Conservation (phyloP, 2,329 filamentous ascomycete genomes). For the Apiospora rasikravindrae region DNA sequence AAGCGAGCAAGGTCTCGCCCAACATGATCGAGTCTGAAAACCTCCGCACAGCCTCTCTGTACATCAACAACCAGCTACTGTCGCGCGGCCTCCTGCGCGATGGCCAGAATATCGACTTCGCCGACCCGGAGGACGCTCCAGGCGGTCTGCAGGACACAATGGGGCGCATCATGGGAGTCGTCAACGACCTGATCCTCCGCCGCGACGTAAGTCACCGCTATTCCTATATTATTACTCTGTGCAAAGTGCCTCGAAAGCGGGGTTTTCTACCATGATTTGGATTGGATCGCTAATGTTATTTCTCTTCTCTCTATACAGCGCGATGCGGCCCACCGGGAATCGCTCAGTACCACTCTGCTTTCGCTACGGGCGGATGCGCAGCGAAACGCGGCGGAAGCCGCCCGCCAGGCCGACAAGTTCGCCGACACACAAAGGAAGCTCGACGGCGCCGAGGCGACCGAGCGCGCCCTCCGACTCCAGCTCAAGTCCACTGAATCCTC, state of each 20-base stretch:
- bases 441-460: slow-evolving; percentile 69
- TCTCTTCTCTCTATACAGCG: slow-evolving; percentile 57
- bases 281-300: slow-evolving; percentile 15
- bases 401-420: slow-evolving; percentile 60
- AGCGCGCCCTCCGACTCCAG: slow-evolving; percentile 71
- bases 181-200: slow-evolving; percentile 90
- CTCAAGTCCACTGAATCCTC: slow-evolving; percentile 76
- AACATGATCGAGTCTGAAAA: slow-evolving; percentile 60
- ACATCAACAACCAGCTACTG: slow-evolving; percentile 75
- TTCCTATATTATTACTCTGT: background rate
- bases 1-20: slow-evolving; percentile 16
- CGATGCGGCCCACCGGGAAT: slow-evolving; percentile 88
- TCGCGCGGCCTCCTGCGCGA: slow-evolving; percentile 69
- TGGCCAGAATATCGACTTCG: slow-evolving; percentile 82
- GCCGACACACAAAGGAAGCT: slow-evolving; percentile 61
- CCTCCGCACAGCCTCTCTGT: slow-evolving; percentile 69
- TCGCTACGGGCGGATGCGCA: slow-evolving; percentile 76
- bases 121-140: slow-evolving; percentile 68
- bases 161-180: slow-evolving; percentile 86
- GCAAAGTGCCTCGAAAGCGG: background rate
- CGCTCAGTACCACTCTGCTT: slow-evolving; percentile 78
- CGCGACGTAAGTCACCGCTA: slow-evolving; percentile 71
- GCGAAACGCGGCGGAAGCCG: slow-evolving; percentile 73
- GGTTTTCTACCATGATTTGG: background rate
- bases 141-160: slow-evolving; percentile 70